Conservation (phyloP, 75 land plant genomes). For the Pinus albicaulis region DNA sequence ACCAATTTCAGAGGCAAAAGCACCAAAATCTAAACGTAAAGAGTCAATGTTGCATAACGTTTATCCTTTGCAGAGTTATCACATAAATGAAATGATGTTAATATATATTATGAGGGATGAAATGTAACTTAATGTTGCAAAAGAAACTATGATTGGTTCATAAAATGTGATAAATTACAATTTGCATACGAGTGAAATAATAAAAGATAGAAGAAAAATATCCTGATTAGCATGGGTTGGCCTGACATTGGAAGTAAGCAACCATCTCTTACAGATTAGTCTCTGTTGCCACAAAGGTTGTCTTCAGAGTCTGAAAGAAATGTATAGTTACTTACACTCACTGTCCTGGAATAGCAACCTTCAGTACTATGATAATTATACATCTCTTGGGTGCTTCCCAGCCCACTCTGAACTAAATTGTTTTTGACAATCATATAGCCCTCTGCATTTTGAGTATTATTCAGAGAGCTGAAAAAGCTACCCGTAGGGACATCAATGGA, state of each 20-base stretch:
- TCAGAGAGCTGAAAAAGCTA: constrained; percentile 29
- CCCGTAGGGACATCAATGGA: constrained; percentile 10
- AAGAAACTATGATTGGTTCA: not conserved
- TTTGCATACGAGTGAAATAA: not conserved
- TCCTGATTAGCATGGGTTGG: not conserved
- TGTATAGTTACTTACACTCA: constrained; percentile 68
- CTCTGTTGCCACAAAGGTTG: not conserved
- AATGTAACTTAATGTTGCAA: not conserved
- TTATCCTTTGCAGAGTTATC: not conserved
- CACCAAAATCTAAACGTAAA: not conserved
- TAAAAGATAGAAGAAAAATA: not conserved
- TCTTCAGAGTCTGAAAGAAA: constrained; percentile 37
- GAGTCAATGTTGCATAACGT: not conserved
- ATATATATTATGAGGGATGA: not conserved
- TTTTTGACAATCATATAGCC: constrained; percentile 47
- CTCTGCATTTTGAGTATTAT: constrained; percentile 47
- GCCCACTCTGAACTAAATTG: constrained; percentile 49
- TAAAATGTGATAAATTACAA: not conserved
- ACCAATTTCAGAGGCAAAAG: not conserved
- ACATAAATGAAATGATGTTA: not conserved
- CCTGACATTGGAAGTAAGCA: not conserved
- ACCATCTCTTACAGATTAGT: not conserved
- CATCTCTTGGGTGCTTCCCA: constrained; percentile 56
- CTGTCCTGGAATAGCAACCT: constrained; percentile 60
- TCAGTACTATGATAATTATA: constrained; percentile 43